Conservation (phyloP, 2,329 filamentous ascomycete genomes). For the Epichloe gansuensis region DNA sequence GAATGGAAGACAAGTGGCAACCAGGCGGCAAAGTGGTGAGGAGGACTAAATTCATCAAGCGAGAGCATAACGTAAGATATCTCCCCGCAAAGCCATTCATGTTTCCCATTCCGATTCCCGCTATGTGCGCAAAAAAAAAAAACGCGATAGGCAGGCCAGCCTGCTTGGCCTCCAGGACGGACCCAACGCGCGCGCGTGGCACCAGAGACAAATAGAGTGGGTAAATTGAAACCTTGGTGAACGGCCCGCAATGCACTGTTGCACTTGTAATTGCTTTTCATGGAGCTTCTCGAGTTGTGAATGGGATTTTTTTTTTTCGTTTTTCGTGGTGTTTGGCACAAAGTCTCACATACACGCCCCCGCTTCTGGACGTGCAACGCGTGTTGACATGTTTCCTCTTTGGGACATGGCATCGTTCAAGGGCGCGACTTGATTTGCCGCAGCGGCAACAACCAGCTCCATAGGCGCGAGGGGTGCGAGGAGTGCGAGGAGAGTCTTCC, state of each 20-base stretch:
- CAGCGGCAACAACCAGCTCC: constrained; percentile 4
- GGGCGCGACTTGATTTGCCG: constrained; percentile 21
- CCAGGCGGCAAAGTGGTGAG: neutral
- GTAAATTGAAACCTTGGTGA: neutral
- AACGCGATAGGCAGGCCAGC: neutral
- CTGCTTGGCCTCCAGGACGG: no score
- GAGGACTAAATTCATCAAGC: neutral
- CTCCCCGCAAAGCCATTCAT: neutral
- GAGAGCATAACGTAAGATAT: neutral
- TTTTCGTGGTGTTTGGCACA: neutral
- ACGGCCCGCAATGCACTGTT: no score
- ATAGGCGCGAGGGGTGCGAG: neutral
- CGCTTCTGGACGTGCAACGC: constrained; percentile 16
- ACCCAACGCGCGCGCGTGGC: neutral
- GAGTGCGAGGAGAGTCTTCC: neutral
- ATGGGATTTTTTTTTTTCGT: no score
- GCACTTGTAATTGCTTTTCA: no score
- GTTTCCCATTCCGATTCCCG: neutral
- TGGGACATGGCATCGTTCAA: constrained; percentile 14
- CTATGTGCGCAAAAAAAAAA: neutral
- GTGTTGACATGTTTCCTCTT: constrained; percentile 25
- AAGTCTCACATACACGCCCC: neutral
- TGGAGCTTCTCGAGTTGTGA: no score
- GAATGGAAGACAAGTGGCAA: neutral
- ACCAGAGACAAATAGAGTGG: neutral